A percentile compares a stretch with the other conserved stretches of the same genome.
Conservation (phyloP, 164 flowering plant species). For the Hamamelis virginiana region DNA sequence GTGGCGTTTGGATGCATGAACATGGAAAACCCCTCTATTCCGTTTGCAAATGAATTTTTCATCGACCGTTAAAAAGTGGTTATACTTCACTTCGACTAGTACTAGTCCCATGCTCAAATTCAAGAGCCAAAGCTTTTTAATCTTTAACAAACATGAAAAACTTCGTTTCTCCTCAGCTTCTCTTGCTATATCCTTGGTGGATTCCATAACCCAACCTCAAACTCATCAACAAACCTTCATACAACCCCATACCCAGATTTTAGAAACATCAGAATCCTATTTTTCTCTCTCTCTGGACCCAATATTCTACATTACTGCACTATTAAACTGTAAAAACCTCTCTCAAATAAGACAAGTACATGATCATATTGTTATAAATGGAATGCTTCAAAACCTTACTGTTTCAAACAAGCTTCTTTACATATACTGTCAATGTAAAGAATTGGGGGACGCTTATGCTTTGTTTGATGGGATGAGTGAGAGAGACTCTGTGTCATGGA, state of each 20-base stretch:
- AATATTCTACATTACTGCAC: conserved; percentile 28
- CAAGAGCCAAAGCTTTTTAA: neutral
- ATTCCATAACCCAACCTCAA: conserved; percentile 14
- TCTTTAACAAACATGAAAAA: conserved; percentile 12
- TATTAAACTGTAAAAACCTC: conserved; percentile 29
- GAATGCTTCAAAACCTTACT: conserved; percentile 19
- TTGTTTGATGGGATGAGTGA: conserved; percentile 38
- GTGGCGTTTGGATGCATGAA: too few species aligned
- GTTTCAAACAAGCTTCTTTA: conserved; percentile 53
- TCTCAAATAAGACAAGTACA: conserved; percentile 46
- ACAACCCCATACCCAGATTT: conserved; percentile 7
- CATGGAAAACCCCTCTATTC: neutral
- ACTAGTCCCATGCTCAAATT: conserved; percentile 12
- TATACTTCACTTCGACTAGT: neutral
- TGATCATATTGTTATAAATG: conserved; percentile 29
- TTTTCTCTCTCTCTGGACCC: conserved; percentile 14
- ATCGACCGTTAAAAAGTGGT: neutral
- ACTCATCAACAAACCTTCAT: conserved; percentile 4
- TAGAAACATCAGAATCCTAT: conserved; percentile 7
- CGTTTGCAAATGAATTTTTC: neutral
- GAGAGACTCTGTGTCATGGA: conserved; percentile 44
- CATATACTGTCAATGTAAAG: conserved; percentile 29
- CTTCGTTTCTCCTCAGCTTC: conserved; percentile 20
- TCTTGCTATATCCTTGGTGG: conserved; percentile 13
- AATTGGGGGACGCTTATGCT: conserved; percentile 28